Evolutionary conservation across 2,329 filamentous ascomycete species (phyloP).

Genomic region (Cordyceps sp.): DNA sequence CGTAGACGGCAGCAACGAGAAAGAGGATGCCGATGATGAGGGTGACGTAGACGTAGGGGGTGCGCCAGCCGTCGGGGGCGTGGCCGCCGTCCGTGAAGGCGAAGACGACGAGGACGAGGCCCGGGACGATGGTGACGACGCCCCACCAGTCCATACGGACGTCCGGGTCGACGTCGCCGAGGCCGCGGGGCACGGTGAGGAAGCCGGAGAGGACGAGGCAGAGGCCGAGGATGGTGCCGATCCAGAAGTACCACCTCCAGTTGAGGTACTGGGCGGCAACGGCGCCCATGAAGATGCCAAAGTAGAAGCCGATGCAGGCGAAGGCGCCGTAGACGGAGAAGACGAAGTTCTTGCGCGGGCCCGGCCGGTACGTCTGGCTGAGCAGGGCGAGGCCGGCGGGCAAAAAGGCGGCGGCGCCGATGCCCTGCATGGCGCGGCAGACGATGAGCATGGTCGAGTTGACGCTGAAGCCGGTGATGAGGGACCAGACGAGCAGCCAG

Average conservation of each 20-base stretch:
- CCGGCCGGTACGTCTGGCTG: conserved; percentile 51
- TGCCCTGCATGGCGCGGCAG: conserved; percentile 56
- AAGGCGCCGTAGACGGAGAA: conserved; percentile 43
- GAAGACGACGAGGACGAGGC: conserved; percentile 54
- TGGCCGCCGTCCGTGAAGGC: conserved; percentile 59
- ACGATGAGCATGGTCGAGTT: conserved; percentile 56
- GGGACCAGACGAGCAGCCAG: conserved; percentile 53
- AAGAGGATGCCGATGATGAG: conserved; percentile 46
- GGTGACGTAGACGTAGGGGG: conserved; percentile 52
- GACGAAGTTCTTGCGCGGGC: conserved; percentile 54
- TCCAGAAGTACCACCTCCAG: conserved; percentile 59
- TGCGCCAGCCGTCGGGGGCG: conserved; percentile 53
- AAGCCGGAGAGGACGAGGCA: conserved; percentile 27
- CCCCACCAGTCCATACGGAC: conserved; percentile 54
- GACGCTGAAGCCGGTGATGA: conserved; percentile 52
- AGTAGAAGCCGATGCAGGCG: conserved; percentile 41
- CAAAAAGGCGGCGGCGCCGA: conserved; percentile 53
- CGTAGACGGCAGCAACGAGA: conserved; percentile 44
- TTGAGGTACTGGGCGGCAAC: conserved; percentile 39
- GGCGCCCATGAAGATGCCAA: conserved; percentile 53
- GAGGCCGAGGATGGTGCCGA: conserved; percentile 31
- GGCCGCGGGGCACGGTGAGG: conserved; percentile 20
- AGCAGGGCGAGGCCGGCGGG: conserved; percentile 58
- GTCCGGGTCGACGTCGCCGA: conserved; percentile 8
- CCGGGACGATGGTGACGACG: conserved; percentile 40